Evolutionary conservation across 2,329 filamentous ascomycete genomes (phyloP).

Genomic region (Pseudogymnoascus sp.): DNA sequence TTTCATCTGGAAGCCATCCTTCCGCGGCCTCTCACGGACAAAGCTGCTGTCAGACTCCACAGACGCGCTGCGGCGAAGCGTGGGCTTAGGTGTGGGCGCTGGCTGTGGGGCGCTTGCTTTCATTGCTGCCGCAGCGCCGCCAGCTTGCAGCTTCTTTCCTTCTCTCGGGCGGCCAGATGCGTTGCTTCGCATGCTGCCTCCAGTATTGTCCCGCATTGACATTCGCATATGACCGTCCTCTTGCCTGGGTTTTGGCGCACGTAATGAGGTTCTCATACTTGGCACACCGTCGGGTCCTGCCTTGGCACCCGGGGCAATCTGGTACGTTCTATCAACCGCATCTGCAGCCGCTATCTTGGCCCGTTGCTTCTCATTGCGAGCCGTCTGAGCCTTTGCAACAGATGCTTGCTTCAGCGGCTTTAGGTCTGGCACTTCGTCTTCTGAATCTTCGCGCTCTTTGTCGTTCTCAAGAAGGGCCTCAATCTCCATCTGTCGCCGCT

Average conservation of each 20-base stretch:
- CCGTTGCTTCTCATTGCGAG: slow-evolving; percentile 6
- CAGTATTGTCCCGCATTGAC: slow-evolving; percentile 18
- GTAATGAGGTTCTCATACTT: slow-evolving; percentile 40
- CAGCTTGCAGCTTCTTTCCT: slow-evolving; percentile 13
- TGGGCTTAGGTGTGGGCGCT: slow-evolving; percentile 17
- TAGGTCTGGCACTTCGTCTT: slow-evolving; percentile 30
- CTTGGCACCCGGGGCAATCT: slow-evolving; percentile 31
- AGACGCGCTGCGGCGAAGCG: slow-evolving; percentile 46
- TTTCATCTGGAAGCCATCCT: slow-evolving; percentile 53
- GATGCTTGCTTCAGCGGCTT: slow-evolving; percentile 14
- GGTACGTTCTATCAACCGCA: slow-evolving; percentile 28
- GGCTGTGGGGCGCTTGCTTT: neutral
- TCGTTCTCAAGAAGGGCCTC: slow-evolving; percentile 40
- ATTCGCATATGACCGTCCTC: slow-evolving; percentile 17
- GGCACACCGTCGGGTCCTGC: slow-evolving; percentile 20
- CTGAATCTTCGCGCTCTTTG: slow-evolving; percentile 29
- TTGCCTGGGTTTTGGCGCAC: slow-evolving; percentile 22
- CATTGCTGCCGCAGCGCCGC: slow-evolving; percentile 14
- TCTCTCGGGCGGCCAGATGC: slow-evolving; percentile 8
- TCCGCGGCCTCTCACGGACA: slow-evolving; percentile 49
- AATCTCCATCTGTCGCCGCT: slow-evolving; percentile 50
- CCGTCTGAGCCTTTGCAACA: slow-evolving; percentile 18
- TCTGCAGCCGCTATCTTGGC: neutral
- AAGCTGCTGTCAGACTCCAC: slow-evolving; percentile 77
- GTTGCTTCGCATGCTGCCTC: slow-evolving; percentile 1